These are phyloP conservation scores for Coelastrella sp. DNA, from an alignment of 139 green algal species.

Conservation along the genomic window DNA sequence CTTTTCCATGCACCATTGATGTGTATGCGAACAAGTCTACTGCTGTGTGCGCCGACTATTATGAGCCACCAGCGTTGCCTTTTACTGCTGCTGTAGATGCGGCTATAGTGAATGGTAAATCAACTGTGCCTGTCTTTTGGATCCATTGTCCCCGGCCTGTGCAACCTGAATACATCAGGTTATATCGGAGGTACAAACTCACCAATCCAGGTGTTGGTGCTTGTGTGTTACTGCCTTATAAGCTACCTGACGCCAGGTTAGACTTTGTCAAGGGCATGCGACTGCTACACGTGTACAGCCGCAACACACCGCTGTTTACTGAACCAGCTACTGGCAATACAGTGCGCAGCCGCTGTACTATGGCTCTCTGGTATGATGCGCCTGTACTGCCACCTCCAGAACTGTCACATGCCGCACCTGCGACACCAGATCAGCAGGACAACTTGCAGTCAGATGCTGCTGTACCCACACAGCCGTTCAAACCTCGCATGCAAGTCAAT, in stretches of 20 bases:
- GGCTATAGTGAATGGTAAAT: background rate
- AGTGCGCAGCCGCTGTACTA: background rate
- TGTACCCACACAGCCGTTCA: background rate
- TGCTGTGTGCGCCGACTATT: constrained; percentile 4
- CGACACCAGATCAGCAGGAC: background rate
- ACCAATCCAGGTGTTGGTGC: background rate
- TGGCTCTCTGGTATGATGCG: constrained; percentile 11
- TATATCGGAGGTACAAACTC: background rate
- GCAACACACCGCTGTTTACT: constrained; percentile 8
- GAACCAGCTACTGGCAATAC: background rate
- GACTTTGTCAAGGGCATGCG: constrained; percentile 1
- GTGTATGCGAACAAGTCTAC: background rate
- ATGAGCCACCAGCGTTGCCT: background rate
- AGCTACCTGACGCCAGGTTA: background rate
- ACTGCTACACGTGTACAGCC: background rate
- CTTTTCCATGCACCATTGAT: background rate
- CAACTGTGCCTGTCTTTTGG: background rate
- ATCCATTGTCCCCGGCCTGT: background rate
- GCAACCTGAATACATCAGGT: background rate
- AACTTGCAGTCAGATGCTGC: background rate
- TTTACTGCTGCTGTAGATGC: background rate
- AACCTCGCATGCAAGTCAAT: background rate
- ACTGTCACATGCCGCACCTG: background rate
- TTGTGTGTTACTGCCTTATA: background rate
- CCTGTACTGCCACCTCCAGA: background rate